Percentiles rank a stretch among this genome's conserved stretches.
phyloP scores from a whole-genome alignment of 2,329 filamentous ascomycete species.

The Cadophora gregata region DNA sequence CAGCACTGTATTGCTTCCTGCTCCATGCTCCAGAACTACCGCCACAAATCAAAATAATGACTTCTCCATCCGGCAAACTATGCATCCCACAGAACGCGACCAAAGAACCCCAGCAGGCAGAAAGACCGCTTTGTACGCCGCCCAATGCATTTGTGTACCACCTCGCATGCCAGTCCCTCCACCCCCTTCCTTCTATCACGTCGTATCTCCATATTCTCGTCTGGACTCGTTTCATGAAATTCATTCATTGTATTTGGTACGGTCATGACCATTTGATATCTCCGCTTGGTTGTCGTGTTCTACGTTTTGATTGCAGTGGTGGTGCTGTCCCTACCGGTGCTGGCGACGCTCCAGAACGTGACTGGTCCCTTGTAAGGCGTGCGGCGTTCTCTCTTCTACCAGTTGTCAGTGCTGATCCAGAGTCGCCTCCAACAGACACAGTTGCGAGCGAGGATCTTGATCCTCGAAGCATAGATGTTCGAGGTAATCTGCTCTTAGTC shows the following conservation, averaged over 20 bases:
- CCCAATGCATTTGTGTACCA: conserved; percentile 19
- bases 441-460: conserved; percentile 42
- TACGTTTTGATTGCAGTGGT: conserved; percentile 41
- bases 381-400: conserved; percentile 32
- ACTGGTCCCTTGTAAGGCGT: conserved; percentile 33
- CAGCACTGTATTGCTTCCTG: conserved; percentile 8
- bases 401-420: conserved; percentile 26
- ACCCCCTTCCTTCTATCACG: not conserved
- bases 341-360: conserved; percentile 31
- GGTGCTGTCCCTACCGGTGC: conserved; percentile 32
- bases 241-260: not conserved
- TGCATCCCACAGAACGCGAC: conserved; percentile 1
- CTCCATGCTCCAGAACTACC: conserved; percentile 4
- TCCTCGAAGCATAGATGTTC: conserved; percentile 42
- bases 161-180: not conserved
- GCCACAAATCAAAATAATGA: not conserved
- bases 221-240: conserved; percentile 5
- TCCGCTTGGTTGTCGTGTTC: conserved; percentile 40
- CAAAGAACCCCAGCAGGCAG: conserved; percentile 2
- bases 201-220: conserved; percentile 5
- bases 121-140: conserved; percentile 17
- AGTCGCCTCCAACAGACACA: conserved; percentile 33
- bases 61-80: not conserved
- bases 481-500: conserved; percentile 43
- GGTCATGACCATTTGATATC: conserved; percentile 45